Conservation (phyloP, 2,329 filamentous ascomycete species). For the Epichloe typhina region DNA sequence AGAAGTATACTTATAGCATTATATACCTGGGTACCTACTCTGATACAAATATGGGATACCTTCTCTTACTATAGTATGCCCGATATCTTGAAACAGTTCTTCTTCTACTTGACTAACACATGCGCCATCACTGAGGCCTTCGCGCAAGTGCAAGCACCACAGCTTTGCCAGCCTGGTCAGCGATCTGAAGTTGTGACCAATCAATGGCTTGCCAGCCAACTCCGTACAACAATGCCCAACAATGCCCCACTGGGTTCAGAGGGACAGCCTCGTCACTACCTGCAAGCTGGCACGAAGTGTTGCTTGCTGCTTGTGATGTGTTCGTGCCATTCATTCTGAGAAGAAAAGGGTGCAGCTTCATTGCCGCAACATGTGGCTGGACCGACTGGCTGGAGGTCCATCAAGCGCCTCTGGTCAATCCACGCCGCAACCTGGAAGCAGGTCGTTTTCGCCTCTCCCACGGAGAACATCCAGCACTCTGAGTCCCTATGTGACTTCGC, state of each 20-base stretch:
- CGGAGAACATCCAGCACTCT: slow-evolving; percentile 55
- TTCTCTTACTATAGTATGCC: no score
- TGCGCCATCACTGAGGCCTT: no score
- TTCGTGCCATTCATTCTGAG: background rate
- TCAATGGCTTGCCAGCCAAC: background rate
- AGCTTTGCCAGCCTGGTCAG: background rate
- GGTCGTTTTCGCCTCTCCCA: slow-evolving; percentile 59
- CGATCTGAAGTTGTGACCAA: background rate
- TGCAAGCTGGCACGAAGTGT: background rate
- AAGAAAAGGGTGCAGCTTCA: background rate
- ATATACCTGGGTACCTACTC: no score
- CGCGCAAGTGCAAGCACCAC: no score
- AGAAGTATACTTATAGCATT: no score
- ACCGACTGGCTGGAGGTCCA: slow-evolving; percentile 61
- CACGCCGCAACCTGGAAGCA: slow-evolving; percentile 48
- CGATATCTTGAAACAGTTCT: no score
- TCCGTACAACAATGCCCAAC: background rate
- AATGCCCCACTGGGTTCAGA: background rate
- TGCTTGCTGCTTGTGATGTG: background rate
- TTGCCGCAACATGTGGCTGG: slow-evolving; percentile 62
- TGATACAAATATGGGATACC: no score
- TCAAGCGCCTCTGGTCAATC: slow-evolving; percentile 44
- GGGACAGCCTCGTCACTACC: background rate
- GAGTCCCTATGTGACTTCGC: slow-evolving; percentile 53
- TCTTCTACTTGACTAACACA: no score